Evolutionary conservation across 23 red algal genomes (phyloP).

Genomic region (Gracilaria vermiculophylla): DNA sequence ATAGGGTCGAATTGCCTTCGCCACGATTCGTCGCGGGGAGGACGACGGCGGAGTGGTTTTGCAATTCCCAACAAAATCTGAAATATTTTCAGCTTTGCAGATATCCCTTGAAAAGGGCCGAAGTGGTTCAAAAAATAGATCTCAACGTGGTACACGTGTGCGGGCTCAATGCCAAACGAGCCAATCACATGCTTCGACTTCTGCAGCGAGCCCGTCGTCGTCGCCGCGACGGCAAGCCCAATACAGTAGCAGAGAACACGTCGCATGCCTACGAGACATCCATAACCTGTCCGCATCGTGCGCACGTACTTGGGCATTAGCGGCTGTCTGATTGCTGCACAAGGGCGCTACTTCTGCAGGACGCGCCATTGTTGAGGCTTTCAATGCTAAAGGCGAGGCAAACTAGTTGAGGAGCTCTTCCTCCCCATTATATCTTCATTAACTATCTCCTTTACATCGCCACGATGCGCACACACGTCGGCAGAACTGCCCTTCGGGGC

Average conservation of each 20-base stretch:
- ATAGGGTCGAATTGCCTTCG: no score
- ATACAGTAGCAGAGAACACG: not conserved
- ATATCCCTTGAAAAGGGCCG: not conserved
- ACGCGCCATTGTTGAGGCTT: not conserved
- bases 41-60: not conserved
- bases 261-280: no score
- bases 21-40: no score
- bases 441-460: not conserved
- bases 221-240: not conserved
- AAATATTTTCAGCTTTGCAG: not conserved
- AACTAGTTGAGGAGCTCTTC: not conserved
- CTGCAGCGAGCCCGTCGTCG: not conserved
- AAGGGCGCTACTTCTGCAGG: no score
- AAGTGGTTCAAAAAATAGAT: not conserved
- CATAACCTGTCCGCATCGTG: not conserved
- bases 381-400: not conserved
- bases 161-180: not conserved
- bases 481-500: conserved; percentile 13
- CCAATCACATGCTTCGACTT: not conserved
- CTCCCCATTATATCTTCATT: not conserved
- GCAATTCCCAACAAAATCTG: not conserved
- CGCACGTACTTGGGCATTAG: no score
- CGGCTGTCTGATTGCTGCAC: no score
- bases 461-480: not conserved
- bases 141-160: not conserved